Conservation (phyloP, 768 basidiomycete species). For the Polyporus arcularius region DNA sequence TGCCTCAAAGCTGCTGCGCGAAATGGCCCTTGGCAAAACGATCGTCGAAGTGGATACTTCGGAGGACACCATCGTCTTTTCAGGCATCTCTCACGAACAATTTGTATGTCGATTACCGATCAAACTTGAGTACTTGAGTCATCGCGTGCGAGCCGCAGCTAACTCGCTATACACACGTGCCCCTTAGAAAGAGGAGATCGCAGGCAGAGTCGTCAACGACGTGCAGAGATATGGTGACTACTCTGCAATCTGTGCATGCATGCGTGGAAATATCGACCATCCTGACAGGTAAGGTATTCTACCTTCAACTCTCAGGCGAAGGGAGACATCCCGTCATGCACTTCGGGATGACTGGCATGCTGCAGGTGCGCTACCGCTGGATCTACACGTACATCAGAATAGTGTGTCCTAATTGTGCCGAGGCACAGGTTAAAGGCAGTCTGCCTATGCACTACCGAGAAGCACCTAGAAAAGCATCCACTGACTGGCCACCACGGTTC, state of each 20-base stretch:
- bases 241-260: background rate
- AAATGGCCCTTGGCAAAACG: conserved; percentile 51
- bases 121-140: background rate
- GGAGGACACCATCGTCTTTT: conserved; percentile 65
- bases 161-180: background rate
- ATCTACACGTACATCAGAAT: background rate
- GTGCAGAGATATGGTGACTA: conserved; percentile 56
- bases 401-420: too few relatives aligned
- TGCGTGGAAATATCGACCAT: background rate
- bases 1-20: conserved; percentile 56
- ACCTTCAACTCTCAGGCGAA: conserved; percentile 59
- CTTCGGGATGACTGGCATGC: conserved; percentile 87
- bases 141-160: too few relatives aligned
- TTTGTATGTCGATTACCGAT: conserved; percentile 53
- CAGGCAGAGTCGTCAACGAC: conserved; percentile 46
- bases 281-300: conserved; percentile 61
- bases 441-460: conserved; percentile 51
- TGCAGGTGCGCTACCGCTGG: conserved; percentile 46
- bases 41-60: conserved; percentile 58
- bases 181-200: conserved; percentile 52
- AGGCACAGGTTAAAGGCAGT: conserved; percentile 50
- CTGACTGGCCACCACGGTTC: conserved; percentile 65
- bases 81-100: conserved; percentile 51
- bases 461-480: conserved; percentile 40
- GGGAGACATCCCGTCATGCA: conserved; percentile 72